Evolutionary conservation across 768 basidiomycete species (phyloP).

Genomic region (Mycena vitilis): DNA sequence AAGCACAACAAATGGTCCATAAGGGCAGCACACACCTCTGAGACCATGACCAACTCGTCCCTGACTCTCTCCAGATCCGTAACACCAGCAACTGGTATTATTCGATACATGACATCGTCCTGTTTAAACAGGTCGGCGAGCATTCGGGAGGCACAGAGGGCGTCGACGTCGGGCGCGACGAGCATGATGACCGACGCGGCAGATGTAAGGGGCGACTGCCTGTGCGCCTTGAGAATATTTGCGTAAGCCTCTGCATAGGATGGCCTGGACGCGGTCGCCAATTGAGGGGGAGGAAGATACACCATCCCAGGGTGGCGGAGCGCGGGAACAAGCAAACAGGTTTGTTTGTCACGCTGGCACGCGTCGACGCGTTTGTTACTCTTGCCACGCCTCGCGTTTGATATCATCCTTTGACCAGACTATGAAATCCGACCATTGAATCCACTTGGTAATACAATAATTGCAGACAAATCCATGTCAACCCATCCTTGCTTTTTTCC

Average conservation of each 20-base stretch:
- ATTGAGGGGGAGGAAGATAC: slow-evolving; percentile 78
- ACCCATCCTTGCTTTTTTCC: slow-evolving; percentile 31
- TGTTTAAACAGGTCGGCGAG: slow-evolving; percentile 89
- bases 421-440: too few relatives aligned
- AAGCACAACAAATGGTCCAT: slow-evolving; percentile 12
- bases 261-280: slow-evolving; percentile 64
- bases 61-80: slow-evolving; percentile 76
- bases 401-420: too few relatives aligned
- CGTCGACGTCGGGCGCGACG: slow-evolving; percentile 92
- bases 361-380: too few relatives aligned
- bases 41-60: slow-evolving; percentile 38
- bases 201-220: slow-evolving; percentile 79
- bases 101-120: slow-evolving; percentile 92
- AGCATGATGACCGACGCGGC: slow-evolving; percentile 88
- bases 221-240: slow-evolving; percentile 75
- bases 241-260: slow-evolving; percentile 83
- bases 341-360: too few relatives aligned
- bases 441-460: too few relatives aligned
- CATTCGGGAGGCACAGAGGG: slow-evolving; percentile 91
- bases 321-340: background rate
- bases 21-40: slow-evolving; percentile 34
- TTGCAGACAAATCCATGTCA: background rate
- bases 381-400: too few relatives aligned
- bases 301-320: slow-evolving; percentile 52
- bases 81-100: slow-evolving; percentile 90